These are phyloP conservation scores for Deinandra increscens DNA, from an alignment of 129 eudicot species.

Conservation along the genomic window DNA sequence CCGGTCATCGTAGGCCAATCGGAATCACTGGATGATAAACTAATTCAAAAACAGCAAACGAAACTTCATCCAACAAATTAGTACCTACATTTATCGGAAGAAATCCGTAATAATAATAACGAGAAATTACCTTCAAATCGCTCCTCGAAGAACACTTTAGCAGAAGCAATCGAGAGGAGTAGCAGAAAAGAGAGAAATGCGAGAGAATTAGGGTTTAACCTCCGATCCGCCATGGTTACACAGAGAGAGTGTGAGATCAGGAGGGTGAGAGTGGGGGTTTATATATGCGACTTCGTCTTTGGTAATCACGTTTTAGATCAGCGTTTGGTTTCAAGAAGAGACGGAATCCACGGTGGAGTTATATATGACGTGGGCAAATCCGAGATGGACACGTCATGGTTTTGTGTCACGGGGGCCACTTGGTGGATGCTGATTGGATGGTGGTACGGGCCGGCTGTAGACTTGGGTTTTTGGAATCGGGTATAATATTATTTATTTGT, in stretches of 20 bases:
- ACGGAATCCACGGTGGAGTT: constrained; percentile 20
- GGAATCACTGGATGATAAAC: neutral
- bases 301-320: constrained; percentile 21
- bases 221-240: constrained; percentile 53
- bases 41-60: neutral
- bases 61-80: constrained; percentile 1
- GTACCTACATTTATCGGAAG: neutral
- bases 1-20: neutral
- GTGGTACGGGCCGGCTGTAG: constrained; percentile 17
- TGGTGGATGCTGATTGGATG: constrained; percentile 53
- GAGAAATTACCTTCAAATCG: neutral
- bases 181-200: constrained; percentile 36
- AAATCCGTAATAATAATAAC: neutral
- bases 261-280: neutral
- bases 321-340: neutral
- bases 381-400: constrained; percentile 21
- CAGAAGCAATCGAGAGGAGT: constrained; percentile 54
- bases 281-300: constrained; percentile 23
- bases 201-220: constrained; percentile 43
- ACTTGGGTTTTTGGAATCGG: neutral
- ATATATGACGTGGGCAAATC: constrained; percentile 41
- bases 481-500: neutral
- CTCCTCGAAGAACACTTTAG: constrained; percentile 36
- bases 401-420: constrained; percentile 45
- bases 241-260: constrained; percentile 22